Conservation (phyloP, 2,329 filamentous ascomycete species). For the Sordariomycetes sp. region DNA sequence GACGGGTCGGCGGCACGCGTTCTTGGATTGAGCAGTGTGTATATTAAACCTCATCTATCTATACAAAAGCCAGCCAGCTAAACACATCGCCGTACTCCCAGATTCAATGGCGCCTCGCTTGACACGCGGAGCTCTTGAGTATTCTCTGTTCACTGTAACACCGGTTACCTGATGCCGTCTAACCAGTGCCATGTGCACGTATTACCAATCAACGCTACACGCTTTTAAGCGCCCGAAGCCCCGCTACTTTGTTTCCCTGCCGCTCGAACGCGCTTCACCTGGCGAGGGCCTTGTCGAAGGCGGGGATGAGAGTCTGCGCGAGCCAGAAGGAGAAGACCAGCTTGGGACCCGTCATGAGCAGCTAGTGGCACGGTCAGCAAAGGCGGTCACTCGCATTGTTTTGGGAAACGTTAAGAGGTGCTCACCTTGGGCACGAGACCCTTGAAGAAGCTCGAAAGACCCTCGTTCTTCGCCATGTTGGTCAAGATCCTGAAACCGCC, state of each 20-base stretch:
- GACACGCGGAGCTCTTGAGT: background rate
- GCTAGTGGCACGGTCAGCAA: constrained; percentile 27
- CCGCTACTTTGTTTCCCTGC: background rate
- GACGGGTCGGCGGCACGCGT: background rate
- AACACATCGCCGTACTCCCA: background rate
- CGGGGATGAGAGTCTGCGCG: constrained; percentile 92
- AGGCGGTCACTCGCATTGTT: background rate
- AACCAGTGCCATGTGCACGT: background rate
- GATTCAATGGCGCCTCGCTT: background rate
- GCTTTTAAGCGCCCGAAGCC: background rate
- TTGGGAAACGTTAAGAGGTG: background rate
- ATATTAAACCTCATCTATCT: constrained; percentile 3
- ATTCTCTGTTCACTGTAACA: background rate
- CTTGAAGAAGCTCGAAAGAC: constrained; percentile 87
- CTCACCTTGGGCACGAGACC: constrained; percentile 79
- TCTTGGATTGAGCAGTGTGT: background rate
- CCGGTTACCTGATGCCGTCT: background rate
- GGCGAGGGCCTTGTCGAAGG: constrained; percentile 54
- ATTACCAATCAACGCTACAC: background rate
- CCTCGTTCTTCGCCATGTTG: constrained; percentile 91
- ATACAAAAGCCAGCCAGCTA: constrained; percentile 1
- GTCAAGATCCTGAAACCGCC: constrained; percentile 82
- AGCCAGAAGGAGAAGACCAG: constrained; percentile 99
- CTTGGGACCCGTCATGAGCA: constrained; percentile 98
- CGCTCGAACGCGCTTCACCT: constrained; percentile 10